Base-by-base conservation (phyloP, 768 basidiomycete species). In the Fistulinella prunicolor region DNA sequence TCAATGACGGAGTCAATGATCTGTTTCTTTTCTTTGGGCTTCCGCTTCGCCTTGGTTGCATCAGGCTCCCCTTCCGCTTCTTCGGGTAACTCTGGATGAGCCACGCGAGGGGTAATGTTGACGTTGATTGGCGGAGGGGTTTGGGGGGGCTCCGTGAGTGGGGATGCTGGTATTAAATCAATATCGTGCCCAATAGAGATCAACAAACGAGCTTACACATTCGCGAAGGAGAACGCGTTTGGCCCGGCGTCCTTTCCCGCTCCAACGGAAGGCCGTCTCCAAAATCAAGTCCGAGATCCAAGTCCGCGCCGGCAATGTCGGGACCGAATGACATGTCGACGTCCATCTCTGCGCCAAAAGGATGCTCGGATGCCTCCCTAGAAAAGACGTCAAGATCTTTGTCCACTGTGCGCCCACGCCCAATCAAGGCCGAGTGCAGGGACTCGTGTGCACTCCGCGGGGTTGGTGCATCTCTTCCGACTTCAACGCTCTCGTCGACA, bases 1-100 rank as follows among this genome's bases (percentile, higher is more conserved):
- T 97, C 94, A 7, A 88, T 94, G 37, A 91, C 80, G n/a, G 81
- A 78, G 65, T 97, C 94, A 46, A 95, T 87, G 38, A 94, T 89
- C 55, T 89, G 86, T 67, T 87, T 94, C 76, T 85, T 90, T 60
- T 86, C 84, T 55, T 80, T 82, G 66, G 63, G 55, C 66, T 83
- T 79, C 57, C 78, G 72, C 71, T 78, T 73, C 60, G 59, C 62
- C 49, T 73, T 75, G 29, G 59, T 42, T 50, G 61, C 65, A 7
- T 63, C 63, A 0, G 23, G 62, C 26, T 72, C 63, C 3, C 19
- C 58, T 41, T 70, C 70, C 0, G 16, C 16, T 30, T 72, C 67
- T 34, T 71, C 73, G n/a, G 73, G 74, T 22, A 61, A 45, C 20
- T 58, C 62, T 47, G 61, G 58, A 23, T 71, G 75, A 9, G 74